These are phyloP conservation scores for Ascochyta rabiei DNA, from an alignment of 2,329 filamentous ascomycete species.

Conservation along the genomic window DNA sequence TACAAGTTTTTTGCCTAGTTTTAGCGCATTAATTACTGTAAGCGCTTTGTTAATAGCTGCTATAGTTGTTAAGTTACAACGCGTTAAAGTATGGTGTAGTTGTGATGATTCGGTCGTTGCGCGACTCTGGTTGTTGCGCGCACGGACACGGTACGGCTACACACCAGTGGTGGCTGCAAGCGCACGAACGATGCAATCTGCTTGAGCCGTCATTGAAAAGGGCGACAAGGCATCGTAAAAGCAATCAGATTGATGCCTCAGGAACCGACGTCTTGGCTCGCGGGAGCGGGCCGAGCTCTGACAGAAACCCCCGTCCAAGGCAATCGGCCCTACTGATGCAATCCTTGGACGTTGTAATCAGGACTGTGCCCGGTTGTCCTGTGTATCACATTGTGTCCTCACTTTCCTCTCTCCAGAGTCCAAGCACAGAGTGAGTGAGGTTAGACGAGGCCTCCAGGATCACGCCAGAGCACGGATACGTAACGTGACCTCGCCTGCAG, in stretches of 20 bases:
- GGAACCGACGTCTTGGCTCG: slow-evolving; percentile 17
- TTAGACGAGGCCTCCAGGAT: not conserved
- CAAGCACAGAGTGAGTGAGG: not conserved
- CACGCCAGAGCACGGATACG: not conserved
- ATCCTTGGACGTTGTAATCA: not conserved
- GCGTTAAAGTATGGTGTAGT: no score
- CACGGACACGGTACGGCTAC: no score
- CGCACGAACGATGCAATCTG: not conserved
- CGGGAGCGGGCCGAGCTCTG: slow-evolving; percentile 19
- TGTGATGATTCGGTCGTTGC: no score
- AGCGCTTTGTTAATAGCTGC: no score
- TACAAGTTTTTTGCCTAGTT: no score
- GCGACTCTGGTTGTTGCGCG: no score
- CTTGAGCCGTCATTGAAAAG: not conserved
- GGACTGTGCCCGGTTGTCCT: not conserved
- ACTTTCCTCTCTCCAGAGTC: no score
- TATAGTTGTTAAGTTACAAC: no score
- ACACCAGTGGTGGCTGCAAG: not conserved
- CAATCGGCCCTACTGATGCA: slow-evolving; percentile 10
- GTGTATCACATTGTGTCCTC: not conserved
- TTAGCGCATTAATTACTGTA: no score
- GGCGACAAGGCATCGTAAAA: not conserved
- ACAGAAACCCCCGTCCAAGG: slow-evolving; percentile 15
- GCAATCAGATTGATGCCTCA: slow-evolving; percentile 13
- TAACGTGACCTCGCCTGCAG: not conserved